phyloP scores from a whole-genome alignment of 1,284 basidiomycete species.

The Pyrrhoderma lamaoense region DNA sequence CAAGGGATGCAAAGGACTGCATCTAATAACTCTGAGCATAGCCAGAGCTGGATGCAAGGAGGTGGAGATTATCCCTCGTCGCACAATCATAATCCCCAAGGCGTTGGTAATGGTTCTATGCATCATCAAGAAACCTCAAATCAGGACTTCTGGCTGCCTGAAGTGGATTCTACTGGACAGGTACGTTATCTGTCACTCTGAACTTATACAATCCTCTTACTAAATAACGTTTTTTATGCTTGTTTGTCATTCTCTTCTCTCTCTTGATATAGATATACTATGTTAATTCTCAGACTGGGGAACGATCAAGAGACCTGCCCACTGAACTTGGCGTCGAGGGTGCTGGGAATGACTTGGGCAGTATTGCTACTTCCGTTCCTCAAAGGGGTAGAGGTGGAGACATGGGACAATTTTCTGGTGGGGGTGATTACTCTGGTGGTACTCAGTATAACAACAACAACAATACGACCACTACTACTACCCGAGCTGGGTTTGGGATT shows the following conservation, averaged over 20 bases:
- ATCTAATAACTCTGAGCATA: slow-evolving; percentile 33
- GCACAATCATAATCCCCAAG: slow-evolving; percentile 23
- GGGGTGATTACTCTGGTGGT: slow-evolving; percentile 23
- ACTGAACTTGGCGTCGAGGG: slow-evolving; percentile 51
- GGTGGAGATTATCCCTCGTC: slow-evolving; percentile 28
- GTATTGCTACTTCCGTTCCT: slow-evolving; percentile 44
- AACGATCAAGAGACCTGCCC: slow-evolving; percentile 83
- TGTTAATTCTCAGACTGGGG: slow-evolving; percentile 85
- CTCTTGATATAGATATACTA: slow-evolving; percentile 73
- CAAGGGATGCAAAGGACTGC: slow-evolving; percentile 38
- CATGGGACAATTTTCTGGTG: slow-evolving; percentile 34
- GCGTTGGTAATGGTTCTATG: slow-evolving; percentile 24
- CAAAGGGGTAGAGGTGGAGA: slow-evolving; percentile 44
- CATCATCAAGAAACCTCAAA: slow-evolving; percentile 30
- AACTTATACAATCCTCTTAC: too few relatives aligned
- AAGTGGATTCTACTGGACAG: slow-evolving; percentile 66
- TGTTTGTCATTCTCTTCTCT: neutral
- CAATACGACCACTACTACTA: too few relatives aligned
- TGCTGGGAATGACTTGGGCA: slow-evolving; percentile 53
- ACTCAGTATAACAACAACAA: slow-evolving; percentile 19
- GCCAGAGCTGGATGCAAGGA: slow-evolving; percentile 36
- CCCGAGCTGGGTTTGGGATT: slow-evolving; percentile 49
- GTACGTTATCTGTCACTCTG: slow-evolving; percentile 33
- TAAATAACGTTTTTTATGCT: neutral
- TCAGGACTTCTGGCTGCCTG: slow-evolving; percentile 71